Percentiles rank a stretch among this genome's conserved stretches.
Evolutionary conservation across 1,139 yeast species (phyloP).

Genomic region (Candida glucosophila): DNA sequence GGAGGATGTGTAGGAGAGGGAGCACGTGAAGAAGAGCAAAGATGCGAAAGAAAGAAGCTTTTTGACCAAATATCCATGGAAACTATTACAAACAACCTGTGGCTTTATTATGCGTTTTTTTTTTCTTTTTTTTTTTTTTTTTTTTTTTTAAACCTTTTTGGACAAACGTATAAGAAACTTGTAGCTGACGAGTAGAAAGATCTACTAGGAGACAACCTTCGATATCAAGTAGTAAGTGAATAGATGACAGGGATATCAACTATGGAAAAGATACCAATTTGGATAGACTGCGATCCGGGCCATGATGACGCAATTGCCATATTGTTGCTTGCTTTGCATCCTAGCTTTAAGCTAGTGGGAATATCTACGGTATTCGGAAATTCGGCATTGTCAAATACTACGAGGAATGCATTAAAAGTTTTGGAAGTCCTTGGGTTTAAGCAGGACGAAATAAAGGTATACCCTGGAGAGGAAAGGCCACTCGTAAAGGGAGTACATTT

Average conservation of each 20-base stretch:
- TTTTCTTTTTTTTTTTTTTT: too few relatives aligned
- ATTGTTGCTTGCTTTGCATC: constrained; percentile 51
- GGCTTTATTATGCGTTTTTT: too few relatives aligned
- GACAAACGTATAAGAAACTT: too few relatives aligned
- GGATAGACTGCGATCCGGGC: constrained; percentile 95
- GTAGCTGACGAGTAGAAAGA: neutral
- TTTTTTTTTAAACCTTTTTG: too few relatives aligned
- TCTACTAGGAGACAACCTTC: neutral
- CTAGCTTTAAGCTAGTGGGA: constrained; percentile 55
- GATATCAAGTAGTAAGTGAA: neutral
- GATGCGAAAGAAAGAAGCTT: too few relatives aligned
- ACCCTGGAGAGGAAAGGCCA: constrained; percentile 56
- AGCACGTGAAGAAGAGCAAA: too few relatives aligned
- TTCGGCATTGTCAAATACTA: constrained; percentile 58
- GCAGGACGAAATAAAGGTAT: constrained; percentile 48
- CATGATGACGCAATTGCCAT: constrained; percentile 84
- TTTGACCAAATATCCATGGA: too few relatives aligned
- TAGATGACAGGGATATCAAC: neutral
- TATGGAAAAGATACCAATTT: constrained; percentile 56
- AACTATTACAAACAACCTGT: too few relatives aligned
- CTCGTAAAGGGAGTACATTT: constrained; percentile 37
- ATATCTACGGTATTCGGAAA: constrained; percentile 81
- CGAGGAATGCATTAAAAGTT: constrained; percentile 60
- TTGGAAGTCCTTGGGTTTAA: constrained; percentile 46
- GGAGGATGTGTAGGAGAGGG: too few relatives aligned